Evolutionary conservation across 352 stramenopile genomes (phyloP), one percentile per base, ranked within the genome.

Genomic region (Phytophthora palmivora): DNA sequence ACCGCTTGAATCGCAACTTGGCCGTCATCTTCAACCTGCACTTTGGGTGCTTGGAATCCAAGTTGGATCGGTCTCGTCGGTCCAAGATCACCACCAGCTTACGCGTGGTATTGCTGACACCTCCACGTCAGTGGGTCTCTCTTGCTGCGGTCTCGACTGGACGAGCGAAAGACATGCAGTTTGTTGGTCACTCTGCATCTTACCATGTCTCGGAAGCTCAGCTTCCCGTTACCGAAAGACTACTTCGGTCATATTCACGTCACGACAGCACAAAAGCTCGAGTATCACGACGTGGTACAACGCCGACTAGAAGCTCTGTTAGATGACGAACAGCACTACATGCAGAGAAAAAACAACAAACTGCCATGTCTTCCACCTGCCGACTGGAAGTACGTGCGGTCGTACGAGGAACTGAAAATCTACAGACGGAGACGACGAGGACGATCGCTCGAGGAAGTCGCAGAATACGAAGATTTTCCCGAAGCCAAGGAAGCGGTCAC

Each of bases 361-460:
- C 42, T 75, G 33, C 68, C 60, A 18, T 67, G 62, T 26, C 45
- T 84, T 10, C 64, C 80, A 43, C 28, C 48, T 6, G 33, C 37
- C 18, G 72, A 82, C 51, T 87, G 78, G 78, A 74, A 73, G 48
- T 70, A 75, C 38, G 66, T 78, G 36, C 62, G 55, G 0, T 57
- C 69, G 33, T 67, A 79, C 32, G 51, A 82, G 33, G 48, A 79
- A 2, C 53, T 85, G 34, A 67, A 75, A 39, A 58, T 81, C 47
- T 85, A 72, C 54, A 43, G 60, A 48, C 65, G 64, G 1, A 21
- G 61, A 24, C 53, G 56, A 15, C 64, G 64, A 18, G 52, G 53
- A 12, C 52, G 52, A 1, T 58, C 58, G 2, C 51, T 68, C 8
- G 37, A 64, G 15, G 55, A 74, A 21, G 39, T 63, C 42, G 48